A percentile compares a stretch with the other conserved stretches of the same genome.
phyloP scores from a whole-genome alignment of 1,284 basidiomycete genomes.

The Puccinia polysora region DNA sequence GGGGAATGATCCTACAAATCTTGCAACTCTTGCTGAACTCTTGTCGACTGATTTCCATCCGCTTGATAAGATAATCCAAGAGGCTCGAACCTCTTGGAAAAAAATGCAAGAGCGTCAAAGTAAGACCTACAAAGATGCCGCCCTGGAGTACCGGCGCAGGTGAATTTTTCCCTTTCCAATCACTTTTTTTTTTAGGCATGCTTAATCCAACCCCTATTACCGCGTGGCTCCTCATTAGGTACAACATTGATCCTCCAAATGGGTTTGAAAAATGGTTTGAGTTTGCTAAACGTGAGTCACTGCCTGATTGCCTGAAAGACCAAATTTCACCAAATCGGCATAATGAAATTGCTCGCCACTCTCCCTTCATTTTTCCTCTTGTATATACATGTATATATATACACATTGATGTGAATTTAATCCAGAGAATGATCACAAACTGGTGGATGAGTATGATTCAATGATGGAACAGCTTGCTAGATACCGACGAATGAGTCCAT shows the following conservation, averaged over 20 bases:
- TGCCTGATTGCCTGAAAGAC: too few species aligned
- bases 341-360: too few species aligned
- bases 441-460: constrained; percentile 27
- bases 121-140: constrained; percentile 9
- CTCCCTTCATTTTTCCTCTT: too few species aligned
- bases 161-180: not conserved
- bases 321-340: too few species aligned
- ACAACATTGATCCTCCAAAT: constrained; percentile 19
- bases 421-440: constrained; percentile 7
- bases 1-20: too few species aligned
- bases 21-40: too few species aligned
- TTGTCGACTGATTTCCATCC: constrained; percentile 25
- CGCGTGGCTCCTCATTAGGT: not conserved
- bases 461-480: constrained; percentile 33
- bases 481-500: constrained; percentile 1
- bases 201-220: not conserved
- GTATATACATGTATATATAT: too few species aligned
- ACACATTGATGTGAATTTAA: too few species aligned
- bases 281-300: constrained; percentile 30
- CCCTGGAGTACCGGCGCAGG: constrained; percentile 12
- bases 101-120: constrained; percentile 23
- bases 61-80: constrained; percentile 13
- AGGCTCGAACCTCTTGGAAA: constrained; percentile 29
- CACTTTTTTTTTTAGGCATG: not conserved
- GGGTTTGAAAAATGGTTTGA: constrained; percentile 37